Conservation (phyloP, 345 rosid species). For the Bretschneidera sinensis region DNA sequence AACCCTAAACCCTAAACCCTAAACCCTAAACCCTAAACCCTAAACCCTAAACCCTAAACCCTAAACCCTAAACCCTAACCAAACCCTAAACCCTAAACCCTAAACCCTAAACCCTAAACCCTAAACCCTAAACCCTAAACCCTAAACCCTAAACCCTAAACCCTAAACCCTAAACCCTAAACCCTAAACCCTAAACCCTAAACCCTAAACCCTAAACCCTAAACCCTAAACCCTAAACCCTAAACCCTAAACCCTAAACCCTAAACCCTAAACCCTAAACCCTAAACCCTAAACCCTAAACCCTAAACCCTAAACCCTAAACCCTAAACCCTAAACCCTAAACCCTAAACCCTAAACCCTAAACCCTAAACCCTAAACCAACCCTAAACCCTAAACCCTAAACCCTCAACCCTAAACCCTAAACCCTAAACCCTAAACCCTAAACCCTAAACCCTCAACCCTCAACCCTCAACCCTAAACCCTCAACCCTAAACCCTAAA, state of each 20-base stretch:
- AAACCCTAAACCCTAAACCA: constrained; percentile 5
- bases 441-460: constrained; percentile 11
- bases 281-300: neutral
- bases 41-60: constrained; percentile 12
- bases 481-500: constrained; percentile 19
- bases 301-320: constrained; percentile 16
- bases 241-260: constrained; percentile 16
- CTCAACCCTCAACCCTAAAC: constrained; percentile 17
- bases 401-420: constrained; percentile 13
- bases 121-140: constrained; percentile 14
- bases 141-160: constrained; percentile 13
- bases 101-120: constrained; percentile 16
- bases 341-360: constrained; percentile 16
- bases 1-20: constrained; percentile 4
- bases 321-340: constrained; percentile 15
- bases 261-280: constrained; percentile 1
- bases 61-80: constrained; percentile 1
- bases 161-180: constrained; percentile 12
- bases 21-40: neutral
- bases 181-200: constrained; percentile 13
- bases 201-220: constrained; percentile 7
- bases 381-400: neutral
- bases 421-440: constrained; percentile 21
- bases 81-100: constrained; percentile 14
- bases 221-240: constrained; percentile 9